Base-by-base conservation (phyloP, 805 yeast genomes). In the Priceomyces haplophilus region DNA sequence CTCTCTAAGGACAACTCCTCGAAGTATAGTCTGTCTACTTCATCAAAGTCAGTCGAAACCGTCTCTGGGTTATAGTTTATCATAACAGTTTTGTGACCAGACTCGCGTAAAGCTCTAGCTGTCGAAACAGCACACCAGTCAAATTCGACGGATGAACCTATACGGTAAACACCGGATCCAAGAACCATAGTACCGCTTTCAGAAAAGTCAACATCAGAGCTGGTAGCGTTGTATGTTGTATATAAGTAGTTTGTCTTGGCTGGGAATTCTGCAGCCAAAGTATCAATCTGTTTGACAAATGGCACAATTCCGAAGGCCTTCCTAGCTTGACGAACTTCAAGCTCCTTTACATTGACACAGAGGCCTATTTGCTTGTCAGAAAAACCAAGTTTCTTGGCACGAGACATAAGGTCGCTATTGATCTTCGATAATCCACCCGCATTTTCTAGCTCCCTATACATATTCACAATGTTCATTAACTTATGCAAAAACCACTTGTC, bases 71-170 rank as follows among this genome's bases (percentile, higher is more conserved):
- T 91, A 72, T 91, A 91, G 76, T 91, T 91, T 61, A 91, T 79
- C 99, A 91, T 91, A 52, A 91, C 82, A 24, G 99, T 91, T 69
- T 83, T 87, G 65, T 82, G 83, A 50, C 96, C 96, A 43, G 80
- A 75, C 41, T 80, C 85, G 66, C 99, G 82, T 56, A 91, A 80
- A 34, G 97, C 89, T 64, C 97, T 83, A 43, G 96, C 97, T 45
- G 99, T 86, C 50, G 93, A 80, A 50, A 91, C 99, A 43, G 98
- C 99, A 77, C 99, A 91, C 99, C 99, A 91, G 68, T 91, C 99
- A 59, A 91, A 91, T 72, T 93, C 99, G 42, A 91, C 99, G 24
- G 97, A 89, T 1, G 97, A 90, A 46, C 99, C 99, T 65, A 91
- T 91, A 69, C 99, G 82, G 79, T 91, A 91, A 40, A 93, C 99